A percentile compares a stretch with the other conserved stretches of the same genome.
Conservation (phyloP, 495 filamentous ascomycete genomes). For the Parachaetomium inaequale region DNA sequence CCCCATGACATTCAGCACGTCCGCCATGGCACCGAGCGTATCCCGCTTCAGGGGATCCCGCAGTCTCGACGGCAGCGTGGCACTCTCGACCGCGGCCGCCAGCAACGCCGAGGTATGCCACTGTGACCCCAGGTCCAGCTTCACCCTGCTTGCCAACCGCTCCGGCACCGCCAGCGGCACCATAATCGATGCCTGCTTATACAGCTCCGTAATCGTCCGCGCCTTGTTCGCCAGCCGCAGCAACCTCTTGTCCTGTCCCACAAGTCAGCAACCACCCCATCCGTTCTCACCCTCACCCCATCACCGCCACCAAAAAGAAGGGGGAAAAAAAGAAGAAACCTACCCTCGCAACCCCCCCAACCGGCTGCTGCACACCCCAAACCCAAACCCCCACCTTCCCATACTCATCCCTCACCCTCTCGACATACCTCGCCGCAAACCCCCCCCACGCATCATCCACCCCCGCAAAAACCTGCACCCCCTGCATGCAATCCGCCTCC, state of each 20-base stretch:
- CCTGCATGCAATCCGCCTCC: slow-evolving; percentile 90
- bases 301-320: neutral
- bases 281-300: neutral
- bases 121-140: slow-evolving; percentile 59
- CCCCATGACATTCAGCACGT: slow-evolving; percentile 69
- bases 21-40: slow-evolving; percentile 61
- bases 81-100: slow-evolving; percentile 72
- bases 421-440: slow-evolving; percentile 74
- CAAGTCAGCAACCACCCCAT: slow-evolving; percentile 1
- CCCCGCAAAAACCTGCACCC: slow-evolving; percentile 72
- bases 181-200: slow-evolving; percentile 70
- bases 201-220: slow-evolving; percentile 60
- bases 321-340: slow-evolving; percentile 25
- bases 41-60: slow-evolving; percentile 49
- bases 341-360: slow-evolving; percentile 54
- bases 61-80: slow-evolving; percentile 72
- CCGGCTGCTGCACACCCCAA: slow-evolving; percentile 64
- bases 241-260: slow-evolving; percentile 14
- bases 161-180: slow-evolving; percentile 69
- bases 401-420: slow-evolving; percentile 82
- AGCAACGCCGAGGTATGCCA: slow-evolving; percentile 84
- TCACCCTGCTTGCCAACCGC: slow-evolving; percentile 56
- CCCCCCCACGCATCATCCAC: slow-evolving; percentile 93
- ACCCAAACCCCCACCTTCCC: slow-evolving; percentile 81
- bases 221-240: slow-evolving; percentile 64